phyloP scores from a whole-genome alignment of 208 protist species.

The Leptomonas pyrrhocoris region DNA sequence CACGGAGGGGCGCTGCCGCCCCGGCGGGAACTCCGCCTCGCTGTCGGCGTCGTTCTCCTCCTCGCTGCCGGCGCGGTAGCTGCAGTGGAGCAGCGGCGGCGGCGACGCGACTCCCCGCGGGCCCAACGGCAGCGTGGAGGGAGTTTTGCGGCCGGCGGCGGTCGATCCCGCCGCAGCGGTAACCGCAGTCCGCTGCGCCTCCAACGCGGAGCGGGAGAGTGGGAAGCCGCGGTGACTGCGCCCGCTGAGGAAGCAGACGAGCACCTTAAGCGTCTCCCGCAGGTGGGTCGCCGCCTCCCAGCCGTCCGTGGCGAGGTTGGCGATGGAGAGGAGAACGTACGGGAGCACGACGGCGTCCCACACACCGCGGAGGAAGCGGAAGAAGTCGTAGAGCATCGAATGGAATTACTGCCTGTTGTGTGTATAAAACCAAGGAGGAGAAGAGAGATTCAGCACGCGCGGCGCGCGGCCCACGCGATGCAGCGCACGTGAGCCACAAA shows the following conservation, averaged over 20 bases:
- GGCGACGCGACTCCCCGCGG: too few relatives aligned
- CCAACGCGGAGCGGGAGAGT: constrained; percentile 26
- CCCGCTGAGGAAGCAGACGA: constrained; percentile 69
- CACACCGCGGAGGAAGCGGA: constrained; percentile 35
- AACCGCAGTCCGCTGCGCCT: constrained; percentile 11
- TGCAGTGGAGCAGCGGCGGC: background rate
- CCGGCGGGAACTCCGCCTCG: constrained; percentile 20
- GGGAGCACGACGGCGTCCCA: constrained; percentile 57
- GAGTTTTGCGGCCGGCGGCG: background rate
- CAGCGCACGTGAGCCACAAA: too few relatives aligned
- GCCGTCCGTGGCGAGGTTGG: constrained; percentile 57
- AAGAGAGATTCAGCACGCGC: too few relatives aligned
- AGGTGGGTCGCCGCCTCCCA: constrained; percentile 57
- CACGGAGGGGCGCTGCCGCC: too few relatives aligned
- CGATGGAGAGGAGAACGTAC: constrained; percentile 50
- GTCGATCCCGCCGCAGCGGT: background rate
- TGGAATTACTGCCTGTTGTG: background rate
- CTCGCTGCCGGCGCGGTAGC: constrained; percentile 9
- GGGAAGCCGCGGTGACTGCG: constrained; percentile 79
- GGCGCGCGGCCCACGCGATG: too few relatives aligned
- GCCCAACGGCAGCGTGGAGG: too few relatives aligned
- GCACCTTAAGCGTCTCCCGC: constrained; percentile 53
- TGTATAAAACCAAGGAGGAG: background rate
- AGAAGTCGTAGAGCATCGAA: constrained; percentile 9
- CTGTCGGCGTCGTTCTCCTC: constrained; percentile 32